Base-by-base conservation (phyloP, 83 land plant genomes). In the Picea engelmannii region DNA sequence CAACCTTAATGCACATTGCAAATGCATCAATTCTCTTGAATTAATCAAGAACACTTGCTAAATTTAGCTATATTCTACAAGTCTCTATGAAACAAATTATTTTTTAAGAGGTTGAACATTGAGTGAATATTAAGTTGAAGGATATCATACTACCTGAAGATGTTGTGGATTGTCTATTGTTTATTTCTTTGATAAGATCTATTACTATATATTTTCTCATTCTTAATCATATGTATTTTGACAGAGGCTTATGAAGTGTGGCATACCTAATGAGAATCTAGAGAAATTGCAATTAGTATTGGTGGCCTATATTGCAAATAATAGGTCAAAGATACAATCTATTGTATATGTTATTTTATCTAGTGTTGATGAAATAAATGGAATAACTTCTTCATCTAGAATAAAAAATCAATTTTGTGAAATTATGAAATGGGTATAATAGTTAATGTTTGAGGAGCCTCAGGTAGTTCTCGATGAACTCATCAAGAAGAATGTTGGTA, bases 361-460 rank as follows among this genome's bases (percentile, higher is more conserved):
- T 21, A 70, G 83, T 23, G 78, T 77, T 23, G 83, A 76, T 61
- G 88, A 89, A 24, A 69, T 83, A 18, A 68, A 68, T 1, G 78
- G 55, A 24, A 63, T 23, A 58, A 6, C 77, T 0, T 42, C 2
- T 20, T 81, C 66, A 25, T 79, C 16, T 63, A 21, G 66, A 63
- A 13, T 18, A 6, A 63, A 63, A 13, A 18, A 12, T 18, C n/a
- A 17, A 63, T 91, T 82, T 74, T 81, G 74, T 83, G 96, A 91
- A 76, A 93, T 91, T 58, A 59, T 93, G 38, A 40, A 75, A 21
- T 97, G 98, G 98, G 78, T 91, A 71, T 90, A 91, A 64, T 92
- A 95, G 95, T 73, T 90, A 80, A 94, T 92, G 96, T 95, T 93
- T 83, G 89, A 83, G 74, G 92, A 95, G 31, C 98, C 98, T 10